Conservation (phyloP, 352 stramenopile genomes). For the Phytophthora lateralis region DNA sequence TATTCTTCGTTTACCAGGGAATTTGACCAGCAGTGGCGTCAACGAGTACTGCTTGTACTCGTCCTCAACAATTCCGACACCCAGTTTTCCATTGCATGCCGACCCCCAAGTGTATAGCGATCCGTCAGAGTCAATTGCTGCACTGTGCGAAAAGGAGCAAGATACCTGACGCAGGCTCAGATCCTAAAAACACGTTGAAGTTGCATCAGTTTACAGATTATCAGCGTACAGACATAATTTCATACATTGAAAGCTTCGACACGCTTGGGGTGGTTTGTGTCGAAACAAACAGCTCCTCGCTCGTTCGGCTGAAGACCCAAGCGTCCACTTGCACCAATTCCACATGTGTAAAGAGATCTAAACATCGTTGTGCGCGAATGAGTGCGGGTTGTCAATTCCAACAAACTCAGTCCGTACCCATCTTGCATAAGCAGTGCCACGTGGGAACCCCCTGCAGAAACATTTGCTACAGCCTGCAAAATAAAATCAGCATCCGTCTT, state of each 20-base stretch:
- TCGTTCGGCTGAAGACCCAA: constrained; percentile 76
- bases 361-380: background rate
- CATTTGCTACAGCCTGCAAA: constrained; percentile 56
- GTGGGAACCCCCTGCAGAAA: constrained; percentile 85
- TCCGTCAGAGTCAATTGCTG: constrained; percentile 75
- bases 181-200: constrained; percentile 17
- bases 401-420: constrained; percentile 45
- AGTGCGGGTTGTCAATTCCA: background rate
- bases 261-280: constrained; percentile 65
- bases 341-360: constrained; percentile 92
- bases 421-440: constrained; percentile 81
- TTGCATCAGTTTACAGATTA: background rate
- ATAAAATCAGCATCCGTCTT: background rate
- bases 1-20: constrained; percentile 64
- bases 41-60: constrained; percentile 84
- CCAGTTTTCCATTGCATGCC: constrained; percentile 80
- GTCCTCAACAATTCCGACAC: constrained; percentile 82
- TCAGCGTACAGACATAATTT: constrained; percentile 6
- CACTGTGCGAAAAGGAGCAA: constrained; percentile 89
- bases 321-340: constrained; percentile 79
- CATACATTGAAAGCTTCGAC: constrained; percentile 59
- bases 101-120: constrained; percentile 91
- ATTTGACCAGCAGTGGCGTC: constrained; percentile 71
- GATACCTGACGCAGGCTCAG: constrained; percentile 54
- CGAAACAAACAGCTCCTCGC: constrained; percentile 57